These are phyloP conservation scores for Stylosanthes scabra DNA, from an alignment of 331 rosid genomes.

Conservation along the genomic window DNA sequence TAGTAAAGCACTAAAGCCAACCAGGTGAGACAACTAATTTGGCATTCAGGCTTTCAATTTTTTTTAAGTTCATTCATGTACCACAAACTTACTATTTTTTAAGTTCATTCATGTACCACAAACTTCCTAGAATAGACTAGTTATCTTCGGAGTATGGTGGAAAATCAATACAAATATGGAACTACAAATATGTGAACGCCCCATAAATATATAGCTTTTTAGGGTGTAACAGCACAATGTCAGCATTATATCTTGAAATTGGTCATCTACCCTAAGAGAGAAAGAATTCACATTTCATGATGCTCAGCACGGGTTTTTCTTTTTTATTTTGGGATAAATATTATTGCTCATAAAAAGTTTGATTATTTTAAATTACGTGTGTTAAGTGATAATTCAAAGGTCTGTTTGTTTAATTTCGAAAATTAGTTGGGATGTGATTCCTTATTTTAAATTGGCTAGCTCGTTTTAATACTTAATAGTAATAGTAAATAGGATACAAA, in stretches of 20 bases:
- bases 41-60: not conserved
- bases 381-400: not conserved
- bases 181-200: not conserved
- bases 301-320: not conserved
- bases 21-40: constrained; percentile 5
- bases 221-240: not conserved
- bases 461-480: not conserved
- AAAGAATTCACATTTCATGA: not conserved
- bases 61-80: too few species aligned
- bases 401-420: not conserved
- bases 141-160: not conserved
- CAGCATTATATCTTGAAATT: not conserved
- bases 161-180: not conserved
- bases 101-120: not conserved
- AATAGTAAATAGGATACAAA: constrained; percentile 1
- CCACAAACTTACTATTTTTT: too few species aligned
- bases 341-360: not conserved
- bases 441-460: not conserved
- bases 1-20: too few species aligned
- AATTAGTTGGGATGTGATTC: not conserved
- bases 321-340: too few species aligned
- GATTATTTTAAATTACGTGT: not conserved
- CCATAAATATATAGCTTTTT: not conserved
- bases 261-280: not conserved
- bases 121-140: not conserved